Base-by-base conservation (phyloP, 2,329 filamentous ascomycete species). In the Cladorrhinum sp. region DNA sequence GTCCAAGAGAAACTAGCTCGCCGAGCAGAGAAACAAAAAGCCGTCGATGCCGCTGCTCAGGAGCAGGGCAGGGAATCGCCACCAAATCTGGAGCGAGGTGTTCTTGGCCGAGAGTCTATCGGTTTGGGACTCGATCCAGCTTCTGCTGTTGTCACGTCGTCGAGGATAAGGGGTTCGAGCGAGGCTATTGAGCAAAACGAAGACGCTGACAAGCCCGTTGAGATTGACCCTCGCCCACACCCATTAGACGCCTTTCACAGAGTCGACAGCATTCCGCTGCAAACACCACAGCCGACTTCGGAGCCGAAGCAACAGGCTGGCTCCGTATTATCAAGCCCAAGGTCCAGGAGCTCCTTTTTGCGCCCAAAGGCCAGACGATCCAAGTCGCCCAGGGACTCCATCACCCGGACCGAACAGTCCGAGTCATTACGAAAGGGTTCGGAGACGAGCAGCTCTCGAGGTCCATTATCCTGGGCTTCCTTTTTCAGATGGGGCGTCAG, bases 401-500 rank as follows among this genome's bases (percentile, higher is more conserved):
- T 73, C 39, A 75, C 77, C 39, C 77, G 76, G 65, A 74, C 76
- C 20, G 78, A 82, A 51, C 80, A 81, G 16, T 77, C 81, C 14
- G 82, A 81, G 36, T 76, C 77, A 4, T 73, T 80, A 36, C 79
- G 81, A 49, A 84, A 83, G 63, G 76, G 78, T 21, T 87, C 86
- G 1, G 83, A 85, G 55, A 77, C 79, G 54, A 84, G 82, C 62
- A 76, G 72, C 28, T 77, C 76, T 58, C 74, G 72, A 14, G 72
- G 73, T 7, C 75, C 76, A 20, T 68, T 80, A 30, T 82, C 88
- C 0, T 90, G 92, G 80, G 85, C 86, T 3, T 87, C 90, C 0
- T 84, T 97, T 36, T 91, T 97, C 75, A 86, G 85, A 68, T 89
- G 89, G 73, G 84, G 84, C 26, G 81, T 79, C 76, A 79, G 84